Evolutionary conservation across 495 filamentous ascomycete genomes (phyloP), one percentile per base, ranked within the genome.

Genomic region (Aspergillus incahuasiensis): DNA sequence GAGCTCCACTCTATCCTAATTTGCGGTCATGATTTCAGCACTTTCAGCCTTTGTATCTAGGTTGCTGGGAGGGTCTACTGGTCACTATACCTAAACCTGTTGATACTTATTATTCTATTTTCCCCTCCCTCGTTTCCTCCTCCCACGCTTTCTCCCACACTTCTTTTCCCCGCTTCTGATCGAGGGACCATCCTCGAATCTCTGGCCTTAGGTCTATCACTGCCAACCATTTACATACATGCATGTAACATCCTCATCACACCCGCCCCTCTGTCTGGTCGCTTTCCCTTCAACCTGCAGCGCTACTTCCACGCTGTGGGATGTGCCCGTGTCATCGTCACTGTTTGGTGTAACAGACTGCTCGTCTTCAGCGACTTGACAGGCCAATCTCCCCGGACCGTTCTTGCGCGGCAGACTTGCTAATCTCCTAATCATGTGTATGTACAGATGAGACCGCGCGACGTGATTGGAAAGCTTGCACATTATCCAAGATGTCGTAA

Each of bases 401-500:
- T 59, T 61, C 39, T 65, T 62, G 61, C 64, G 64, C 68, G 70
- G 67, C 71, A 68, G 69, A 60, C 66, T 68, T 69, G 67, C 70
- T 73, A 72, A 73, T 65, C 64, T 67, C 62, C 62, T 64, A 68
- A 67, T 64, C 63, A 64, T 66, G 61, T 74, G 71, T 70, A 70
- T 69, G 63, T 71, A 70, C 72, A 74, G 70, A 74, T 75, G 72
- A 74, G 63, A 67, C 63, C 63, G 52, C 65, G 62, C 61, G 63
- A 64, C 63, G 65, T 74, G 71, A 68, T 72, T 73, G 71, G 61
- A 64, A 67, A 64, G 60, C 59, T 55, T 61, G 57, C 64, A 58
- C 64, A 62, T 66, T 64, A 53, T 71, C 70, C 71, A 75, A 67
- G 60, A 79, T 79, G 76, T 78, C 76, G 76, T 79, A 75, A 79